phyloP scores from a whole-genome alignment of 768 basidiomycete genomes.

The Clitopilus passeckerianus region DNA sequence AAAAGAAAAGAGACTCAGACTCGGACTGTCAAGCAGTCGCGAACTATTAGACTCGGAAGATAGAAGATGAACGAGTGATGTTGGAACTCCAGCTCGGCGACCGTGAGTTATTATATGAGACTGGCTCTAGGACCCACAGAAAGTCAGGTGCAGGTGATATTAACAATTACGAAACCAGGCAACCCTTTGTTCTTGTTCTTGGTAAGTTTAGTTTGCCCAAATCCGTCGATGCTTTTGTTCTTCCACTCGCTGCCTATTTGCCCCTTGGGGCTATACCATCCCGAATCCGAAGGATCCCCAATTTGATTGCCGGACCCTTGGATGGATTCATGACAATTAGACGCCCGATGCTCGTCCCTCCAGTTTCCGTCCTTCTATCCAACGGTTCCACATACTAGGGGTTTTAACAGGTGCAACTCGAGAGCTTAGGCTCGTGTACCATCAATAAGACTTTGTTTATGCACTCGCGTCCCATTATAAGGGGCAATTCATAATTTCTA shows the following conservation, averaged over 20 bases:
- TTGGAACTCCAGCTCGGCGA: neutral
- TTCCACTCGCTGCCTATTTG: neutral
- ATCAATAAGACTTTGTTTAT: too few species aligned
- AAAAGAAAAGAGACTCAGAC: constrained; percentile 13
- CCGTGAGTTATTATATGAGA: neutral
- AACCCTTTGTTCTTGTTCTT: neutral
- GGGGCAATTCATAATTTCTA: too few species aligned
- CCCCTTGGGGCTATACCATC: neutral
- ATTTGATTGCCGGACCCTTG: neutral
- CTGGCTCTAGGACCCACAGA: neutral
- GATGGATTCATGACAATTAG: neutral
- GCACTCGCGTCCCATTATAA: too few species aligned
- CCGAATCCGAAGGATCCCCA: neutral
- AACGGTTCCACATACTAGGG: too few species aligned
- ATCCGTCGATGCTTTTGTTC: neutral
- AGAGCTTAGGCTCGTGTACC: too few species aligned
- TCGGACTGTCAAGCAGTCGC: neutral
- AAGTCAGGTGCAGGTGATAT: neutral
- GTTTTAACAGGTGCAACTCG: too few species aligned
- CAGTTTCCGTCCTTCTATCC: too few species aligned
- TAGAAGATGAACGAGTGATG: neutral
- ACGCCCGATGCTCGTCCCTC: too few species aligned
- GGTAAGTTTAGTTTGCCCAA: neutral
- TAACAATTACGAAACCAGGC: neutral
- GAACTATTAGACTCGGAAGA: neutral